phyloP scores from a whole-genome alignment of 768 basidiomycete genomes.

The Polyporus arcularius region DNA sequence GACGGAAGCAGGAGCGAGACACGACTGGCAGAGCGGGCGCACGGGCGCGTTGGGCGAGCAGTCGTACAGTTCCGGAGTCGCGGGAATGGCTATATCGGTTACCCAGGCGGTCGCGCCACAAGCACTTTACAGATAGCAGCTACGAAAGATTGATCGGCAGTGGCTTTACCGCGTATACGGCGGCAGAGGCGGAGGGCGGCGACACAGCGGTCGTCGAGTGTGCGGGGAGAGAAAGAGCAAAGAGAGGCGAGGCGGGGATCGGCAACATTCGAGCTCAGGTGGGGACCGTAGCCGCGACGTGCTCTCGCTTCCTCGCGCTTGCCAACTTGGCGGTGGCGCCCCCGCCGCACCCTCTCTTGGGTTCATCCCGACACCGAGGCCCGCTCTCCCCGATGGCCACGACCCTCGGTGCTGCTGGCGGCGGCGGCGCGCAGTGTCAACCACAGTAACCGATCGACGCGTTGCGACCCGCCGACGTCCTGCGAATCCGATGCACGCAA shows the following conservation, averaged over 20 bases:
- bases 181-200: not conserved
- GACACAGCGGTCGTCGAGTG: not conserved
- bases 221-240: not conserved
- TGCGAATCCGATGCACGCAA: too few relatives aligned
- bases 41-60: not conserved
- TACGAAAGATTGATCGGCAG: conserved; percentile 13
- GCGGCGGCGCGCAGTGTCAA: too few relatives aligned
- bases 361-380: too few relatives aligned
- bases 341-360: too few relatives aligned
- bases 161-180: conserved; percentile 1
- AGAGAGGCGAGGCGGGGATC: not conserved
- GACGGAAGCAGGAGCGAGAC: not conserved
- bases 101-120: conserved; percentile 15
- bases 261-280: not conserved
- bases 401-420: too few relatives aligned
- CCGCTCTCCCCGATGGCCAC: too few relatives aligned
- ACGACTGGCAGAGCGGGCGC: not conserved
- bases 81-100: conserved; percentile 22
- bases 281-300: not conserved
- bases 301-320: not conserved
- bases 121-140: conserved; percentile 12
- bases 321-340: too few relatives aligned
- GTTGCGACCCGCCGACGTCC: too few relatives aligned
- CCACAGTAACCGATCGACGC: too few relatives aligned
- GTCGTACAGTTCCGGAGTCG: conserved; percentile 9